Base-by-base conservation (phyloP, 495 filamentous ascomycete species). In the Penicillium ochrochloron region DNA sequence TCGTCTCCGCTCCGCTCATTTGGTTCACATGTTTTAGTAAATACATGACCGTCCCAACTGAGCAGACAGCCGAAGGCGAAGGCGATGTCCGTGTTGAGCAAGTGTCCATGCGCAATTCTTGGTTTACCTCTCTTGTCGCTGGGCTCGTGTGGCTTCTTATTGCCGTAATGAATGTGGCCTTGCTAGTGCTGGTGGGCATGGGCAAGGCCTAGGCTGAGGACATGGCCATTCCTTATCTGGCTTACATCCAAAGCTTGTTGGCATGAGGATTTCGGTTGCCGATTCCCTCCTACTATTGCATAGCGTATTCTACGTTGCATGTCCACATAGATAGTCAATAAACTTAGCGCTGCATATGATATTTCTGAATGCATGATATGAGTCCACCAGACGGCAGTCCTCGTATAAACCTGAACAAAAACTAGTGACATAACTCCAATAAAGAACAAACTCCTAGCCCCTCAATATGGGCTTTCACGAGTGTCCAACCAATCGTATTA, bases 11-110 rank as follows among this genome's bases (percentile, higher is more conserved):
- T 5, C 93, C 93, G 21, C 77, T 97, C 23, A 90, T 97, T 66
- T 97, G 88, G 73, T 96, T 96, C 69, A 97, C 93, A 1, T 92
- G 90, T 63, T 81, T 88, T 50, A 88, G 89, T 62, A 84, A 86
- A 66, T 95, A 91, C 72, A 96, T 97, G 93, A 90, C 84, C 25
- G 92, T 92, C 7, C 70, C 75, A 15, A 69, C 72, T 8, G 69
- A 72, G 33, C 65, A 67, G 14, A 68, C 71, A 21, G 64, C 63
- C 34, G 66, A 67, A 33, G 73, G 62, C 21, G 75, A 76, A 37
- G 59, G 62, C 39, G 66, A 71, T 27, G 59, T 69, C 3, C 60
- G 66, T 3, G 63, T 73, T 33, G 75, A 76, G 15, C 75, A 64
- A 14, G 76, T 86, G 5, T 80, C 78, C 48, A 88, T 91, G 86